Evolutionary conservation across 2,329 filamentous ascomycete species (phyloP), one percentile per base, ranked within the genome.

Genomic region (Aspergillus pseudoglaucus): DNA sequence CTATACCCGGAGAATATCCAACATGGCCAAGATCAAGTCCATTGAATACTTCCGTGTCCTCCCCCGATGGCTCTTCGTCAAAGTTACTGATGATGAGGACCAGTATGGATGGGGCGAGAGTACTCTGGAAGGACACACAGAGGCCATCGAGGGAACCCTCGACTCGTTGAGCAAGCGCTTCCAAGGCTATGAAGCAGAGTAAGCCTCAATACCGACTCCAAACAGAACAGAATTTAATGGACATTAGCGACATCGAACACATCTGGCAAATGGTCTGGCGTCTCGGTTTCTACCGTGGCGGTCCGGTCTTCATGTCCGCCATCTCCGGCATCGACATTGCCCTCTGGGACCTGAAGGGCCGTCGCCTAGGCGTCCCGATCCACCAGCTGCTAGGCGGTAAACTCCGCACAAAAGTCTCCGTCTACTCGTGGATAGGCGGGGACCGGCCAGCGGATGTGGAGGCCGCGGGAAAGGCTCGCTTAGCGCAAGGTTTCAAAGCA

Each of bases 361-460:
- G 80, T 42, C 78, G 75, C 52, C 67, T 84, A 3, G 77, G 78
- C 6, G 81, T 89, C 0, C 86, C 87, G 0, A 78, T 90, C 42
- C 83, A 88, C 58, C 79, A 88, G 54, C 73, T 91, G 0, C 75
- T 90, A 0, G 87, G 87, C 3, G 87, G 87, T 3, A 88, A 87
- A 47, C 65, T 90, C 1, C 76, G 87, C 40, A 74, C 83, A 53
- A 84, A 83, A 58, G 68, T 88, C 10, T 81, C 81, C 52, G 85
- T 90, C 0, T 90, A 89, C 59, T 82, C 82, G 12, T 89, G 87
- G 85, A 89, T 90, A 49, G 86, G 86, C 3, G 86, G 86, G 3
- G 85, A 89, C 55, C 71, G 84, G 3, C 87, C 87, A 0, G 65
- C 70, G 6, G 85, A 88, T 55, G 78, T 90, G 2, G 80, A 82